Evolutionary conservation across 139 green algal species (phyloP).

Genomic region (Astrephomene gubernaculifera): DNA sequence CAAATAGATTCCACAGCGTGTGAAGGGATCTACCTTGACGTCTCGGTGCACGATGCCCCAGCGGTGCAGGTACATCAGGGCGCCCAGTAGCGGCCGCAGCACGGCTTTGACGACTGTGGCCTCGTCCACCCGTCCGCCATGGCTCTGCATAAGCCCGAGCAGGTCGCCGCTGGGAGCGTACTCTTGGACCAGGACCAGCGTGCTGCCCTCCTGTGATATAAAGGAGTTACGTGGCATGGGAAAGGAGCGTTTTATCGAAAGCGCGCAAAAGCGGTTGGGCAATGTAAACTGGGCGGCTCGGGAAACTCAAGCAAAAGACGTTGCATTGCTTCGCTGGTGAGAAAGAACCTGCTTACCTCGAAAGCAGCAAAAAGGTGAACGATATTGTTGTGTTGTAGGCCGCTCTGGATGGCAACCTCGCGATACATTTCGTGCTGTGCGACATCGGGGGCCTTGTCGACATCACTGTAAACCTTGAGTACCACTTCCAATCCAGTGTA

Average conservation of each 20-base stretch:
- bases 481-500: conserved; percentile 34
- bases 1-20: not conserved
- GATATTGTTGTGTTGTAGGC: conserved; percentile 56
- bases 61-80: conserved; percentile 44
- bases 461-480: conserved; percentile 48
- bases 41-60: conserved; percentile 52
- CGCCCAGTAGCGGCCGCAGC: conserved; percentile 53
- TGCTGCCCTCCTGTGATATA: conserved; percentile 49
- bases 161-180: conserved; percentile 52
- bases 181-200: conserved; percentile 57
- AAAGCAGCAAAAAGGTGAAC: conserved; percentile 53
- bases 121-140: conserved; percentile 50
- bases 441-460: conserved; percentile 26
- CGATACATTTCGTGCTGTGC: conserved; percentile 52
- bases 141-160: conserved; percentile 39
- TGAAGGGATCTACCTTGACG: conserved; percentile 38
- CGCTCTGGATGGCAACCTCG: conserved; percentile 57
- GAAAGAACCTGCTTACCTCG: conserved; percentile 47
- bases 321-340: too few species aligned
- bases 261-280: too few species aligned
- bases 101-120: conserved; percentile 35
- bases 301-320: too few species aligned
- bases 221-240: too few species aligned
- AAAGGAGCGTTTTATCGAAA: too few species aligned
- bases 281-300: too few species aligned